A percentile compares a stretch with the other conserved stretches of the same genome.
Conservation (phyloP, 306 rosid species). For the Medicago lupulina region DNA sequence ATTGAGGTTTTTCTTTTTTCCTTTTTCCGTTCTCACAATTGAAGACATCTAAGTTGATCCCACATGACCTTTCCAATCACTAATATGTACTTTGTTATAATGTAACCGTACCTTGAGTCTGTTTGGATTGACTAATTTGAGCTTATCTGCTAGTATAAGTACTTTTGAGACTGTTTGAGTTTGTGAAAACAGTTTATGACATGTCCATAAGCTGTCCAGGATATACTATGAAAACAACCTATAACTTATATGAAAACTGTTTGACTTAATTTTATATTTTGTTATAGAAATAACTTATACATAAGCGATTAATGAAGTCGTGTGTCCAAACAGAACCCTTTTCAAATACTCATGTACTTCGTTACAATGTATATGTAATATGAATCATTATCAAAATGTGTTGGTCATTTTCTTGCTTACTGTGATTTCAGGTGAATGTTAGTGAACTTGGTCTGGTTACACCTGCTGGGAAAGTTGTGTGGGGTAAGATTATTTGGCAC, state of each 20-base stretch:
- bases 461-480: constrained; percentile 95
- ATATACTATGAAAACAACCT: no score
- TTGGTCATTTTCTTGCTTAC: constrained; percentile 8
- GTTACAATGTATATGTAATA: background rate
- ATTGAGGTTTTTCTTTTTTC: constrained; percentile 17
- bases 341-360: no score
- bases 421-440: constrained; percentile 77
- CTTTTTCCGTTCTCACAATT: background rate
- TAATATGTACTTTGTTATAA: background rate
- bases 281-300: background rate
- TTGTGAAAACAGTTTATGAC: background rate
- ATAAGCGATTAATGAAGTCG: background rate
- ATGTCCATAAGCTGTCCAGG: background rate
- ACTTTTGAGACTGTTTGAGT: background rate
- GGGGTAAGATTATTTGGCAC: constrained; percentile 68
- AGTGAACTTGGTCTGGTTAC: constrained; percentile 97
- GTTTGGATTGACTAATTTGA: background rate
- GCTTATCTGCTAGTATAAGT: background rate
- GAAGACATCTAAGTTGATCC: background rate
- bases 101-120: background rate
- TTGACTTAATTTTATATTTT: background rate
- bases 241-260: background rate
- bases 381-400: background rate
- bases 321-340: background rate
- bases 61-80: background rate